A percentile compares a stretch with the other conserved stretches of the same genome.
phyloP scores from a whole-genome alignment of 345 rosid species.

The Pistacia vera region DNA sequence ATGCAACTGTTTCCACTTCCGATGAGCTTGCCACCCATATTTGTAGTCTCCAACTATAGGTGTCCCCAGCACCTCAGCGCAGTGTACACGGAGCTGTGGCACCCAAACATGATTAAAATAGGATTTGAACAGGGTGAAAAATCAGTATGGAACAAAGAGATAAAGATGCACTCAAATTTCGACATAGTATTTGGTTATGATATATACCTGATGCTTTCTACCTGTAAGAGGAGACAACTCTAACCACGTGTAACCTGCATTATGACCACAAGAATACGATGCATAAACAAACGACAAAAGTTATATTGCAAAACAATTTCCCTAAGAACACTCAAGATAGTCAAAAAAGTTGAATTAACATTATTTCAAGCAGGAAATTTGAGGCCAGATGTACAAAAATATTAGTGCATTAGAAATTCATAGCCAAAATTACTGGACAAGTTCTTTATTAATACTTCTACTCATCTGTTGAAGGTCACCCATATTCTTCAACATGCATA shows the following conservation, averaged over 20 bases:
- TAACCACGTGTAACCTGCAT: conserved; percentile 89
- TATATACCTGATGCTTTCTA: conserved; percentile 89
- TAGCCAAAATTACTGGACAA: not conserved
- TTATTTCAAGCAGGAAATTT: not conserved
- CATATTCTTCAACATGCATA: not conserved
- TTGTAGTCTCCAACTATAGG: conserved; percentile 94
- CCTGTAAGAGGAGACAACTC: conserved; percentile 90
- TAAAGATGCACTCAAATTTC: not conserved
- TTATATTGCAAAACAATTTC: not conserved
- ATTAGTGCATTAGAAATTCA: not conserved
- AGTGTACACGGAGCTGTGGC: conserved; percentile 88
- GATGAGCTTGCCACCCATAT: conserved; percentile 89
- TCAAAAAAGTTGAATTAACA: not conserved
- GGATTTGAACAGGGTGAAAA: conserved; percentile 4
- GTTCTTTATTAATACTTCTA: not conserved
- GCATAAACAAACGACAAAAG: conserved; percentile 2
- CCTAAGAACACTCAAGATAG: not conserved
- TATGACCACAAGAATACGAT: conserved; percentile 15
- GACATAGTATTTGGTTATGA: conserved; percentile 1
- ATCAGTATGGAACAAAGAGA: conserved; percentile 1
- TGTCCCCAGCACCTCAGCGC: conserved; percentile 90
- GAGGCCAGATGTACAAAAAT: not conserved
- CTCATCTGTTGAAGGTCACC: not conserved
- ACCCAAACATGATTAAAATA: conserved; percentile 12
- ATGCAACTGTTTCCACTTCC: conserved; percentile 41